Evolutionary conservation across 306 rosid species (phyloP), one percentile per base, ranked within the genome.

Genomic region (Sicyos baderoa): DNA sequence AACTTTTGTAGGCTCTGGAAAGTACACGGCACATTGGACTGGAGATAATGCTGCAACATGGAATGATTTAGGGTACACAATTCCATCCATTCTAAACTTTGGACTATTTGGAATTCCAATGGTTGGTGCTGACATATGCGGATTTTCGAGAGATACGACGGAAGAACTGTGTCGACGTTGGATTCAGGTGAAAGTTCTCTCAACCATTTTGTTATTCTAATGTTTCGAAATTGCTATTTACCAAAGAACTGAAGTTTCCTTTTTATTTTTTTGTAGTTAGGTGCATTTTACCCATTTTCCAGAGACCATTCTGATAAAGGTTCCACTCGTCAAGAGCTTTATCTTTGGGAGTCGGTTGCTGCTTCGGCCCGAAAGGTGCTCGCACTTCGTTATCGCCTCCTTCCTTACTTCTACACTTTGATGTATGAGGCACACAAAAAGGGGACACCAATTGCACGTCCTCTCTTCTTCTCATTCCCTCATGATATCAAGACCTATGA

Each of bases 51-150:
- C 84, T 50, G 96, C 97, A 6, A 74, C 83, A 11, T 92, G 96
- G 96, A 72, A 83, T 67, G 97, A 92, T 82, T 81, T 92, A 77
- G 96, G 84, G 57, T 84, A 84, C 77, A 75, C 89, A 40, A 82
- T 89, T 54, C 92, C 97, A 4, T 53, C 86, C 5, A 87, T 89
- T 70, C 67, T 89, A 35, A 92, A 79, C 77, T 89, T 27, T 59
- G 97, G 97, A 22, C 79, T 92, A 54, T 89, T 84, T 50, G 97
- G 96, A 74, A 73, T 92, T 77, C 95, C 96, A 11, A 87, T 92
- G 97, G 95, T 92, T 74, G 97, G 97, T 37, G 86, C 97, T 68
- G 96, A 92, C 76, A 87, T 92, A 45, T 92, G 97, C 76, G 97
- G 97, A 19, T 92, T 87, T 74, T n/a, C 58, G 6, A 44, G 76